Base-by-base conservation (phyloP, 1,284 basidiomycete species). In the Schizophyllum amplum region DNA sequence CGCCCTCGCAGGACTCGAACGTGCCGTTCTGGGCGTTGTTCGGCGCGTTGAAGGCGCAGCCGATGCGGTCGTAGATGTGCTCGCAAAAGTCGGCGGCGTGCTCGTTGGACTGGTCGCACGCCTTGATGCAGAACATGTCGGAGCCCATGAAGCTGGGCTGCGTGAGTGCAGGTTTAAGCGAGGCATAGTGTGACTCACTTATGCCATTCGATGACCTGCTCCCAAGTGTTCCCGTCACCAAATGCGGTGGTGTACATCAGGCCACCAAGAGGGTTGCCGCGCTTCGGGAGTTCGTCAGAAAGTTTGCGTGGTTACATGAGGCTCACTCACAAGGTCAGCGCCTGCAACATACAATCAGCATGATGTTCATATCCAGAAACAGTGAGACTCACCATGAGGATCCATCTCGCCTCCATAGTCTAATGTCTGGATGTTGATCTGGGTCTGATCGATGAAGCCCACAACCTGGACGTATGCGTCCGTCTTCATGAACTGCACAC, bases 391-490 rank as follows among this genome's bases (percentile, higher is more conserved):
- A 50, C 60, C 60, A 1, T 57, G 57, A 6, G 60, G 58, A 47
- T 60, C 59, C 15, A 60, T 25, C 47, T 60, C 59, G 11, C 59
- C 59, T 17, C 59, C 59, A 17, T 42, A 42, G 47, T 57, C 49
- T 5, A 23, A n/a, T 0, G 67, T 47, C 3, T 68, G 61, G 51
- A 91, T 67, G 70, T 87, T 76, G 61, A 91, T 69, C 60, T 70
- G 61, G 1, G 71, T 72, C 71, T 91, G 88, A 65, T 89, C 73
- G 60, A 90, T 75, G 68, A 74, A 79, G 9, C 82, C 87, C 24
- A 80, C 77, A 46, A 82, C 73, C 63, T 87, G 82, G 26, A 84
- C 68, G 65, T 90, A 91, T 57, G 79, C 74, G 0, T 75, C 74
- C 1, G 85, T 83, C 59, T 74, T 70, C 57, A 85, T 80, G 66